These are phyloP conservation scores for Chalara sp. DNA, from an alignment of 2,329 filamentous ascomycete species.

Conservation along the genomic window DNA sequence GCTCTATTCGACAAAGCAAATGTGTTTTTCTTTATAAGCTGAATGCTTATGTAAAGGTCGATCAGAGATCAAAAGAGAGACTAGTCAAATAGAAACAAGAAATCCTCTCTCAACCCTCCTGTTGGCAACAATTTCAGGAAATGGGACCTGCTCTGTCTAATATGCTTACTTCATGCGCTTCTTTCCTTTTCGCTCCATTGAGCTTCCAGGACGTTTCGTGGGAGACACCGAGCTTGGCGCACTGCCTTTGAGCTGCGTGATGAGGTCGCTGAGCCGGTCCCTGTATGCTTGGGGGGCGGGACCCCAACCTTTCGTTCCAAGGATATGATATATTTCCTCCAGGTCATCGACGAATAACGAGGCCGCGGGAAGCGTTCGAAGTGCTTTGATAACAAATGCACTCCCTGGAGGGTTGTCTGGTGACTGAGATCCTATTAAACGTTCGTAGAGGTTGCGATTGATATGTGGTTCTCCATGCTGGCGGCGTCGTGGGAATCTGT, in stretches of 20 bases:
- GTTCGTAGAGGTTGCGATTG: conserved; percentile 22
- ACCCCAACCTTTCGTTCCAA: conserved; percentile 13
- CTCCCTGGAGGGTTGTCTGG: conserved; percentile 11
- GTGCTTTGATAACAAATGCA: conserved; percentile 19
- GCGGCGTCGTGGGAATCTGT: conserved; percentile 14
- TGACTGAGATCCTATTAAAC: conserved; percentile 19
- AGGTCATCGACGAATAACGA: conserved; percentile 14
- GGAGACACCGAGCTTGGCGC: conserved; percentile 3
- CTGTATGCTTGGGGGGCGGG: conserved; percentile 16
- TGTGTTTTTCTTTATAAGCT: too few species aligned
- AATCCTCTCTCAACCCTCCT: not conserved
- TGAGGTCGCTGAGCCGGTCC: conserved; percentile 14
- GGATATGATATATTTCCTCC: conserved; percentile 11
- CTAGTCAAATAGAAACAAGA: not conserved
- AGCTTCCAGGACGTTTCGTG: conserved; percentile 18
- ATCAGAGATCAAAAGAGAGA: not conserved
- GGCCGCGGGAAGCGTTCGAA: conserved; percentile 22
- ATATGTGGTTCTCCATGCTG: conserved; percentile 16
- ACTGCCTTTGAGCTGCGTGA: conserved; percentile 15
- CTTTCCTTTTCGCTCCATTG: conserved; percentile 16
- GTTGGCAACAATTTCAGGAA: not conserved
- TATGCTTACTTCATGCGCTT: conserved; percentile 23
- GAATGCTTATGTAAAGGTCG: not conserved
- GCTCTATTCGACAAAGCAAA: too few species aligned
- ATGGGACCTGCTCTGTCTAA: conserved; percentile 17